Percentiles rank a stretch among this genome's conserved stretches.
Conservation (phyloP, 768 basidiomycete species). For the Phylloporus rhodoxanthus region DNA sequence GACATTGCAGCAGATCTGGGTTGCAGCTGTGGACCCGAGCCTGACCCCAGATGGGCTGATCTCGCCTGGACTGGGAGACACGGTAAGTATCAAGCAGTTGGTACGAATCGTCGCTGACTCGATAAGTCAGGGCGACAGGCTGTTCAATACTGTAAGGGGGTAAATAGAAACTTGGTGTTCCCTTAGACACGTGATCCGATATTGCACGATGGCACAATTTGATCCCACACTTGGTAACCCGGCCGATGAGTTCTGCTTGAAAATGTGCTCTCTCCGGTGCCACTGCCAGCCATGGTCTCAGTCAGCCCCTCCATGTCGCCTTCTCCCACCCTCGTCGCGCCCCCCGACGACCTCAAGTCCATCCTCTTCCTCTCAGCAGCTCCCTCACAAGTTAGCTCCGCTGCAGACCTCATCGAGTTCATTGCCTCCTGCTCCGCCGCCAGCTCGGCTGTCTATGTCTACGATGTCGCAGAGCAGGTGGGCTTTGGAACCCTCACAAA, state of each 20-base stretch:
- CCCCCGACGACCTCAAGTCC: slow-evolving; percentile 29
- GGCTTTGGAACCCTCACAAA: slow-evolving; percentile 74
- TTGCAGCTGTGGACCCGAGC: slow-evolving; percentile 69
- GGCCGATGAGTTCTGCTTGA: not conserved
- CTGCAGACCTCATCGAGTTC: slow-evolving; percentile 64
- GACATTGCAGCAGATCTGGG: slow-evolving; percentile 64
- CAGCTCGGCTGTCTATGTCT: slow-evolving; percentile 70
- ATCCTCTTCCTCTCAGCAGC: slow-evolving; percentile 1
- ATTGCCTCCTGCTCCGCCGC: slow-evolving; percentile 50
- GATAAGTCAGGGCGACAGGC: slow-evolving; percentile 64
- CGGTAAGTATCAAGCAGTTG: slow-evolving; percentile 43
- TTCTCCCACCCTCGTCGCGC: slow-evolving; percentile 32
- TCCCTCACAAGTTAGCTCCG: slow-evolving; percentile 27
- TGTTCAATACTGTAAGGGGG: slow-evolving; percentile 65
- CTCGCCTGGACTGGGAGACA: slow-evolving; percentile 86
- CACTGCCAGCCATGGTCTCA: not conserved
- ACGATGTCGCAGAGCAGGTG: slow-evolving; percentile 78
- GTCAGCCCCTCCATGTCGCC: slow-evolving; percentile 17
- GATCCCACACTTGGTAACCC: slow-evolving; percentile 15
- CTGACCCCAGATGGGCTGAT: slow-evolving; percentile 76
- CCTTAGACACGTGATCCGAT: slow-evolving; percentile 25
- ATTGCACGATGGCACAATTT: slow-evolving; percentile 31
- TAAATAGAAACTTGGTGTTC: slow-evolving; percentile 13
- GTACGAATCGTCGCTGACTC: not conserved
- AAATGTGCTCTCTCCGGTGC: not conserved